A percentile compares a stretch with the other conserved stretches of the same genome.
phyloP scores from a whole-genome alignment of 139 green algal species.

The Limnomonas spitsbergensis region DNA sequence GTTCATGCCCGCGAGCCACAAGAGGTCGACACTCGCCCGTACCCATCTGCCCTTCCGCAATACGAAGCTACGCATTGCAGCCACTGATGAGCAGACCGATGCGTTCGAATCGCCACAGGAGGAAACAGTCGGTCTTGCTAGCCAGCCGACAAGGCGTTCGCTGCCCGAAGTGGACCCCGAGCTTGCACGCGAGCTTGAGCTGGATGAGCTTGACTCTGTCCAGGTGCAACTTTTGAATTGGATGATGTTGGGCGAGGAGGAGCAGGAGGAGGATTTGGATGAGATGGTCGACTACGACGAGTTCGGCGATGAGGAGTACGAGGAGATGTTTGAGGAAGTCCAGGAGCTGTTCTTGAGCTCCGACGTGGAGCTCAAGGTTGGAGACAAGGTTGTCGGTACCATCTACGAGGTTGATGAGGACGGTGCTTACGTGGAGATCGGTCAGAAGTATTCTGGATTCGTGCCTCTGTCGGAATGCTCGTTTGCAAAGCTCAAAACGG shows the following conservation, averaged over 20 bases:
- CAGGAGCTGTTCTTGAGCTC: conserved; percentile 52
- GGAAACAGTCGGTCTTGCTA: too few relatives aligned
- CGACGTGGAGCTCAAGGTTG: conserved; percentile 50
- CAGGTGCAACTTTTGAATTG: conserved; percentile 53
- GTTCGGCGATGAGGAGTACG: conserved; percentile 44
- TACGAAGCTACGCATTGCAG: neutral
- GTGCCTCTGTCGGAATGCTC: conserved; percentile 74
- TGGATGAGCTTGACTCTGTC: conserved; percentile 12
- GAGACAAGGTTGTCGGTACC: conserved; percentile 63
- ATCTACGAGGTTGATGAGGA: conserved; percentile 80
- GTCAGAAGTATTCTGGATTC: conserved; percentile 85
- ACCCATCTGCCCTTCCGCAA: too few relatives aligned
- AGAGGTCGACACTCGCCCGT: too few relatives aligned
- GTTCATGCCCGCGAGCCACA: too few relatives aligned
- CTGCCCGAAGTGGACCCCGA: conserved; percentile 5
- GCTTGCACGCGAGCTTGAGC: conserved; percentile 12
- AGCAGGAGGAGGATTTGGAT: conserved; percentile 47
- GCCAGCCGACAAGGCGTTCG: neutral
- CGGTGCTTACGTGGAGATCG: conserved; percentile 91
- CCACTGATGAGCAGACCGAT: neutral
- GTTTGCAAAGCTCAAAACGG: conserved; percentile 59
- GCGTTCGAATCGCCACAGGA: too few relatives aligned
- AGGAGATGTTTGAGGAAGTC: conserved; percentile 46
- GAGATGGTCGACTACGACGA: conserved; percentile 57
- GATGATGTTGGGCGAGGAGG: conserved; percentile 38